Evolutionary conservation across 805 yeast genomes (phyloP).

Genomic region (Jamesozyma spencerorum): DNA sequence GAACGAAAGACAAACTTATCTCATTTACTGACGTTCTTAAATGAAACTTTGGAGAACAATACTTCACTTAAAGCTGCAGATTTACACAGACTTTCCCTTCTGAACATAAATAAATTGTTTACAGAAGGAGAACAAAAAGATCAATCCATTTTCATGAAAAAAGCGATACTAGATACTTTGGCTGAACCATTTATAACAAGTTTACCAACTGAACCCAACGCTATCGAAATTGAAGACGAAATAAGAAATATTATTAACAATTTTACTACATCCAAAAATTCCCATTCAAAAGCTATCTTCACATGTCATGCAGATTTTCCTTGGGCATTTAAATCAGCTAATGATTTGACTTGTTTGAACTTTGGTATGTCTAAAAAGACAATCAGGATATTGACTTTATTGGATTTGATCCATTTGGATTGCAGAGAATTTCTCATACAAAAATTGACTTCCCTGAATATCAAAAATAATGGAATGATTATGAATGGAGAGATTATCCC

Average conservation of each 20-base stretch:
- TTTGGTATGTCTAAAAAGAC: constrained; percentile 66
- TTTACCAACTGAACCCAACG: constrained; percentile 12
- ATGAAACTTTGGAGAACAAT: constrained; percentile 22
- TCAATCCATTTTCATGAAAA: constrained; percentile 12
- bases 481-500: constrained; percentile 80
- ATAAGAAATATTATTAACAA: constrained; percentile 40
- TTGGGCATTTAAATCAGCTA: constrained; percentile 71
- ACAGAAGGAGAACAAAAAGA: too few relatives aligned
- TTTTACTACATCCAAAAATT: constrained; percentile 55
- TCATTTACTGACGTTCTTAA: constrained; percentile 16
- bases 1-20: constrained; percentile 20
- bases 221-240: constrained; percentile 4
- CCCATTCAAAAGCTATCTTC: constrained; percentile 72
- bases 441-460: constrained; percentile 32
- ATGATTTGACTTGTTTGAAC: constrained; percentile 77
- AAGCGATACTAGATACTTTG: constrained; percentile 19
- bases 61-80: constrained; percentile 19
- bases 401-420: constrained; percentile 70
- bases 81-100: constrained; percentile 22
- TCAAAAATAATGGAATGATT: constrained; percentile 36
- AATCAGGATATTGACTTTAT: constrained; percentile 49
- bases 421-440: constrained; percentile 58
- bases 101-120: constrained; percentile 19
- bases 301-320: constrained; percentile 70
- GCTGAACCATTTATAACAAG: constrained; percentile 26